Conservation (phyloP, 192 early-diverging fungal genomes). For the Rhizoclosmatium sp. region DNA sequence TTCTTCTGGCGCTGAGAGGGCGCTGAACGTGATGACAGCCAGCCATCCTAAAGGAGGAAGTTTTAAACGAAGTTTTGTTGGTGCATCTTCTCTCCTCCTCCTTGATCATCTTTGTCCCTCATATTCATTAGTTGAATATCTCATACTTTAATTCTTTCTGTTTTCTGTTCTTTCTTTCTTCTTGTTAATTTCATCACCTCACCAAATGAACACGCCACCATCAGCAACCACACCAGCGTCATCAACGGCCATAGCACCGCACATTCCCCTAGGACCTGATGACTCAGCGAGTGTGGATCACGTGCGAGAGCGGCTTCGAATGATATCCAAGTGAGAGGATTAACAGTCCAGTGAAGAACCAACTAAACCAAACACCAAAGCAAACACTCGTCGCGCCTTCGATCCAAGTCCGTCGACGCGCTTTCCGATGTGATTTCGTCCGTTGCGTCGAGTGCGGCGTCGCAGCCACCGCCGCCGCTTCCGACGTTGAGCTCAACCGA, state of each 20-base stretch:
- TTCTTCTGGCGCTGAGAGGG: too few relatives aligned
- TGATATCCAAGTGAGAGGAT: slow-evolving; percentile 6
- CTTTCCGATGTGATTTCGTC: slow-evolving; percentile 30
- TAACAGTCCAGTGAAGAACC: neutral
- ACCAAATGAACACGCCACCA: too few relatives aligned
- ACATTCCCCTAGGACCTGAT: neutral
- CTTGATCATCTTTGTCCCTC: too few relatives aligned
- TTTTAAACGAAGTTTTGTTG: too few relatives aligned
- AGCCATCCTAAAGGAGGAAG: too few relatives aligned
- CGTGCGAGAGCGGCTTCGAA: slow-evolving; percentile 14
- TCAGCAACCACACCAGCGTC: neutral
- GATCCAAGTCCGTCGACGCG: slow-evolving; percentile 29
- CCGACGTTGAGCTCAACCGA: neutral
- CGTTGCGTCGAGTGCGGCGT: neutral
- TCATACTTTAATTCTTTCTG: too few relatives aligned
- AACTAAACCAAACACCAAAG: neutral
- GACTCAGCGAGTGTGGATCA: neutral
- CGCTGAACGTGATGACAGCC: too few relatives aligned
- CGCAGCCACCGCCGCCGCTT: neutral
- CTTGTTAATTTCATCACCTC: too few relatives aligned
- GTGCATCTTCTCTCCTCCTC: too few relatives aligned
- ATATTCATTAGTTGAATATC: too few relatives aligned
- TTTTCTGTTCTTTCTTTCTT: too few relatives aligned
- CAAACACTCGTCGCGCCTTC: neutral
- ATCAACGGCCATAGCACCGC: neutral